Percentiles rank a stretch among this genome's conserved stretches.
Evolutionary conservation across 2,329 filamentous ascomycete species (phyloP).

Genomic region (Domatiomyces globalis): DNA sequence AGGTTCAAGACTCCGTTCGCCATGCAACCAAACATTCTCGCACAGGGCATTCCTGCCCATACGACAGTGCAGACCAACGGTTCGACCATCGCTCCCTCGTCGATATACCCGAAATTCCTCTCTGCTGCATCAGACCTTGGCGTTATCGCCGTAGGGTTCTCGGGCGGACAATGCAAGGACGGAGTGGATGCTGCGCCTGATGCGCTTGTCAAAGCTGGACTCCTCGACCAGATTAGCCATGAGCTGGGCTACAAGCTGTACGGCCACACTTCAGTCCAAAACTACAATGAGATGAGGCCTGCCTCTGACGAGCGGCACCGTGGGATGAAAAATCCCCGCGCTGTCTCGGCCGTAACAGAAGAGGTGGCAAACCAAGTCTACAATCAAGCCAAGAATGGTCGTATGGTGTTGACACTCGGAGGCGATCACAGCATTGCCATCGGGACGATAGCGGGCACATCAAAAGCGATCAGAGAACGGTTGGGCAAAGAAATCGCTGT

Average conservation of each 20-base stretch:
- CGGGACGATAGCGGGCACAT: conserved; percentile 75
- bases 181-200: conserved; percentile 84
- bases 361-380: conserved; percentile 75
- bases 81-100: conserved; percentile 37
- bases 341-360: conserved; percentile 72
- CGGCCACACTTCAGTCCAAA: conserved; percentile 69
- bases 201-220: conserved; percentile 75
- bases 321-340: conserved; percentile 84
- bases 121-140: conserved; percentile 66
- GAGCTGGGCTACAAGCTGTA: conserved; percentile 81
- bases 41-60: conserved; percentile 4
- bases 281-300: conserved; percentile 53
- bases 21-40: conserved; percentile 11
- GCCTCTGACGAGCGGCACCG: conserved; percentile 39
- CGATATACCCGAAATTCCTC: conserved; percentile 60
- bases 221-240: conserved; percentile 66
- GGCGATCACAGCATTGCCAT: conserved; percentile 96
- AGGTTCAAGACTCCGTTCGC: conserved; percentile 17
- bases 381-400: conserved; percentile 64
- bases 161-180: conserved; percentile 83
- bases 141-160: conserved; percentile 89
- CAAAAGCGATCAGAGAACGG: conserved; percentile 72
- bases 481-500: conserved; percentile 68
- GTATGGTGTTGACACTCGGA: conserved; percentile 82
- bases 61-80: background rate